Evolutionary conservation across 331 rosid species (phyloP), one percentile per base, ranked within the genome.

Genomic region (Erythrophleum ivorense): DNA sequence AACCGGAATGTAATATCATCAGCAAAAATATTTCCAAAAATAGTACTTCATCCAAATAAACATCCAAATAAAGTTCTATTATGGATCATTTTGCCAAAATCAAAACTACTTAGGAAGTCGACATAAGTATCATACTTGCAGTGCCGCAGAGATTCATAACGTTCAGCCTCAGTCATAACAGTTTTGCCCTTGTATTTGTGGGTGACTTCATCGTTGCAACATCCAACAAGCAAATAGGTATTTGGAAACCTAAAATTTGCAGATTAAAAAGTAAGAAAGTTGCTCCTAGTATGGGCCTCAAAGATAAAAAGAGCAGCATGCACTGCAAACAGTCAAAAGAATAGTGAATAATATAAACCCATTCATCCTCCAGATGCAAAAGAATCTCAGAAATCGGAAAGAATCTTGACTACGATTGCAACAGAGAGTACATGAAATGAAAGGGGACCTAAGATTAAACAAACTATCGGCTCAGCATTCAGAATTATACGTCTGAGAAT

Each of bases 71-170:
- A 24, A 24, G 29, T 24, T 24, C 29, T 24, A 24, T 24, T 24
- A 24, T 24, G 29, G 1, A 24, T 24, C 29, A 24, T 65, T 0
- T 15, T 7, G 29, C 13, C 21, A 34, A 34, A 14, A 64, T 10
- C 66, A 6, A 18, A 18, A 66, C 59, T 6, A 16, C 0, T 10
- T 19, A 57, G 12, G 19, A 12, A n/a, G 34, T 69, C 21, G n/a
- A 69, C 10, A 7, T 19, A 13, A 57, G 38, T 19, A 41, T 57
- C 58, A 59, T 70, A 94, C 98, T 91, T 94, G 98, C 98, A 94
- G 84, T 94, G 98, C 45, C 98, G 97, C 21, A 94, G 94, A 63
- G 98, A 94, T 66, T 94, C 97, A 64, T 94, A 94, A 73, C 98
- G 95, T 78, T 94, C 97, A 5, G 79, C 84, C 45, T 87, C 98